These are phyloP conservation scores for Sugiyamaella marilandica DNA, from an alignment of 805 yeast genomes.

Conservation along the genomic window DNA sequence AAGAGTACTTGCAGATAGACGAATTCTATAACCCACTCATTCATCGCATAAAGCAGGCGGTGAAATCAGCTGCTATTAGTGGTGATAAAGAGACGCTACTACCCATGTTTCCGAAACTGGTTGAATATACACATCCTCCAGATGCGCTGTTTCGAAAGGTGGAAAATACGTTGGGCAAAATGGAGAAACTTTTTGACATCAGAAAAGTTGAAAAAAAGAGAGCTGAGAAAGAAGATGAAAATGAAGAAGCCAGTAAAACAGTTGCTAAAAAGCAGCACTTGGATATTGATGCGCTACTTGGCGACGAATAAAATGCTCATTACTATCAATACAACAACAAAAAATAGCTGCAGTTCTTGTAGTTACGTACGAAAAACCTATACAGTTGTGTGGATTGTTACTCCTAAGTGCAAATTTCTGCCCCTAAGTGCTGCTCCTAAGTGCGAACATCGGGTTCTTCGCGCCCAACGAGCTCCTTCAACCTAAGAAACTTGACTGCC, in stretches of 20 bases:
- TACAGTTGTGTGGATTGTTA: background rate
- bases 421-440: background rate
- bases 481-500: conserved; percentile 63
- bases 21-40: conserved; percentile 28
- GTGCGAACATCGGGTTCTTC: conserved; percentile 73
- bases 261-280: conserved; percentile 15
- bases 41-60: conserved; percentile 22
- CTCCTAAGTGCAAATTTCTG: background rate
- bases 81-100: conserved; percentile 30
- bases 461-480: conserved; percentile 70
- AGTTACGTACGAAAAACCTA: background rate
- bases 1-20: conserved; percentile 29
- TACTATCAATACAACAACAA: too few relatives aligned
- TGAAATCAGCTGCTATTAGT: conserved; percentile 32
- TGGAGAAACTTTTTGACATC: conserved; percentile 20
- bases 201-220: conserved; percentile 12
- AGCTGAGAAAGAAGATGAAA: conserved; percentile 7
- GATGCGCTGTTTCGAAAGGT: conserved; percentile 16
- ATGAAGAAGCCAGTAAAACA: background rate
- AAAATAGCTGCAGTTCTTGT: background rate
- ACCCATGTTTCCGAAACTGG: conserved; percentile 28
- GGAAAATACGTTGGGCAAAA: conserved; percentile 10
- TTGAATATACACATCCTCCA: conserved; percentile 21
- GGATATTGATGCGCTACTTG: conserved; percentile 23
- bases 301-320: background rate